Evolutionary conservation across 2,329 filamentous ascomycete species (phyloP).

Genomic region (Monilinia fructicola): DNA sequence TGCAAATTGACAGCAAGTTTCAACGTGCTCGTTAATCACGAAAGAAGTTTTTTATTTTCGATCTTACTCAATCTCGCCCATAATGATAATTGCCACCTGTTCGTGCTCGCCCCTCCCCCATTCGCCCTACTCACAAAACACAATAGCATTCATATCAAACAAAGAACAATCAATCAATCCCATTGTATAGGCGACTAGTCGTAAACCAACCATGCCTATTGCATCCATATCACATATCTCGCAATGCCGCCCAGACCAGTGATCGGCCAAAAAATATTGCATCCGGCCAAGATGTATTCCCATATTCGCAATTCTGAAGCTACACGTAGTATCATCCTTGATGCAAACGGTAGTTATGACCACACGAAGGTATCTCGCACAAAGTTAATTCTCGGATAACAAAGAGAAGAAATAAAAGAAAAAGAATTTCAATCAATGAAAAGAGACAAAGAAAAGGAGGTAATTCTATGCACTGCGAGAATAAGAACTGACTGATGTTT

Average conservation of each 20-base stretch:
- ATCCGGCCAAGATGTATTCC: conserved; percentile 4
- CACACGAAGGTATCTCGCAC: background rate
- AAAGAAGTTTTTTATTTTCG: conserved; percentile 22
- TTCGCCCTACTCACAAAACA: conserved; percentile 23
- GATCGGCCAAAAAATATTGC: conserved; percentile 16
- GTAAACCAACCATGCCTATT: conserved; percentile 25
- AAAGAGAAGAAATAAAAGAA: conserved; percentile 8
- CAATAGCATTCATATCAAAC: conserved; percentile 18
- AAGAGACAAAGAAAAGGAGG: conserved; percentile 7
- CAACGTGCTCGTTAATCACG: conserved; percentile 38
- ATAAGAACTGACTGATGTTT: conserved; percentile 18
- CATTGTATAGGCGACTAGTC: conserved; percentile 26
- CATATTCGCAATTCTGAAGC: conserved; percentile 7
- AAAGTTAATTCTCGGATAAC: background rate
- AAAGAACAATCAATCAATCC: conserved; percentile 23
- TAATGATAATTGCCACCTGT: conserved; percentile 35
- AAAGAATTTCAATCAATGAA: background rate
- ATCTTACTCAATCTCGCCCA: conserved; percentile 24
- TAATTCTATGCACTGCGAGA: background rate
- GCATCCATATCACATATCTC: conserved; percentile 15
- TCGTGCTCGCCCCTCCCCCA: conserved; percentile 22
- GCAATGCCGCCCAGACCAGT: conserved; percentile 18
- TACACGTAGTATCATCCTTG: conserved; percentile 16
- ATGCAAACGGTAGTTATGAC: conserved; percentile 20
- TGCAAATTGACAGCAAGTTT: conserved; percentile 36